Conservation (phyloP, 192 early-diverging fungal genomes). For the Coemansia sp. region DNA sequence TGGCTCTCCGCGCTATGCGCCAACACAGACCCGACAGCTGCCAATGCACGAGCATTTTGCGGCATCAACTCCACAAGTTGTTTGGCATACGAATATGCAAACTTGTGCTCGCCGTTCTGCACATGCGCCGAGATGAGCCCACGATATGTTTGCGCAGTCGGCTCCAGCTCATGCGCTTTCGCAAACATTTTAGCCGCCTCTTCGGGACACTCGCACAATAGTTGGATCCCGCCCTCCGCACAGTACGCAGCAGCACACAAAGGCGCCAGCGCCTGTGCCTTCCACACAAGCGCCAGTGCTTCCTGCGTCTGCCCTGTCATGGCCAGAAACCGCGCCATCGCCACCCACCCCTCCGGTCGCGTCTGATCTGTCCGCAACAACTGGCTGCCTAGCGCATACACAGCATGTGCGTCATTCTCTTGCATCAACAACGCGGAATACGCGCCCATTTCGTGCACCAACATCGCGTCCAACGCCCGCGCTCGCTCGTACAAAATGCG, state of each 20-base stretch:
- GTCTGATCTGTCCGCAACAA: slow-evolving; percentile 35
- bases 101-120: slow-evolving; percentile 27
- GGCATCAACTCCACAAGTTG: slow-evolving; percentile 45
- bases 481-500: slow-evolving; percentile 31
- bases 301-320: slow-evolving; percentile 31
- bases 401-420: slow-evolving; percentile 16
- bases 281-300: slow-evolving; percentile 47
- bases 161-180: slow-evolving; percentile 30
- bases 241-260: slow-evolving; percentile 26
- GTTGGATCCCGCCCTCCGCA: slow-evolving; percentile 40
- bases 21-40: slow-evolving; percentile 39
- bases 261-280: slow-evolving; percentile 45
- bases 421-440: slow-evolving; percentile 31
- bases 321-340: slow-evolving; percentile 44
- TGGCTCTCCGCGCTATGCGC: slow-evolving; percentile 43
- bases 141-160: slow-evolving; percentile 23
- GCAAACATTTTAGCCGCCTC: slow-evolving; percentile 32
- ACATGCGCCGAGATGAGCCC: slow-evolving; percentile 29
- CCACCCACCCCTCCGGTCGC: slow-evolving; percentile 45
- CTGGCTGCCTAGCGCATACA: slow-evolving; percentile 35
- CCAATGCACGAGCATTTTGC: slow-evolving; percentile 24
- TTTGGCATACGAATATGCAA: slow-evolving; percentile 47
- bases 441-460: slow-evolving; percentile 37
- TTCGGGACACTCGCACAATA: slow-evolving; percentile 19
- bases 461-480: slow-evolving; percentile 13